These are phyloP conservation scores for Passiflora organensis DNA, from an alignment of 345 rosid species.

Conservation along the genomic window DNA sequence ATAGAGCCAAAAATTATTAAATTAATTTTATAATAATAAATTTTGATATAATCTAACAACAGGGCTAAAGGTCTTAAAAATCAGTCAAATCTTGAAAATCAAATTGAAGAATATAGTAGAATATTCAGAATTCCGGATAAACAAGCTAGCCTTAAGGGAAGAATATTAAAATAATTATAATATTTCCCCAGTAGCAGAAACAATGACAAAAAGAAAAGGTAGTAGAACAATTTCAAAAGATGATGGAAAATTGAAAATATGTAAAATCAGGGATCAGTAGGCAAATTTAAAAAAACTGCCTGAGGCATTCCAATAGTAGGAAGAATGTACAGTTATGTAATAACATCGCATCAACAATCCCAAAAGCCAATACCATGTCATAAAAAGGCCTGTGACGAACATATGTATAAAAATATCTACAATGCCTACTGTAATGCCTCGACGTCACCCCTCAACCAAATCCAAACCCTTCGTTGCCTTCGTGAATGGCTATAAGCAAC, in stretches of 20 bases:
- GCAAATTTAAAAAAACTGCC: conserved; percentile 48
- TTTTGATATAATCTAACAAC: too few species aligned
- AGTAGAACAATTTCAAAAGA: not conserved
- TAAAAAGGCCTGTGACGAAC: conserved; percentile 13
- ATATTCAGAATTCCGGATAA: too few species aligned
- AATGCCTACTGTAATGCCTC: conserved; percentile 11
- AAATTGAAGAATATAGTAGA: too few species aligned
- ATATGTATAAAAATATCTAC: conserved; percentile 33
- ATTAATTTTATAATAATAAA: too few species aligned
- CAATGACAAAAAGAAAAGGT: not conserved
- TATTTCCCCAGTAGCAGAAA: too few species aligned
- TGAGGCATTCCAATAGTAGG: conserved; percentile 30
- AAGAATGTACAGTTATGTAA: conserved; percentile 57
- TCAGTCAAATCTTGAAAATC: too few species aligned
- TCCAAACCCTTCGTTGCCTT: conserved; percentile 93
- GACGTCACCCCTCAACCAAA: conserved; percentile 57
- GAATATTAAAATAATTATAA: too few species aligned
- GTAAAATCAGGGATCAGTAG: conserved; percentile 1
- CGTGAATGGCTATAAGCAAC: conserved; percentile 88
- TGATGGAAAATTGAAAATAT: not conserved
- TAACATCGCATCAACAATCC: conserved; percentile 18
- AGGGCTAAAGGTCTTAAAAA: too few species aligned
- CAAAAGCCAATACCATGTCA: conserved; percentile 7
- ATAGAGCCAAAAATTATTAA: too few species aligned
- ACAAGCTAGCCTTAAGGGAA: too few species aligned